phyloP scores from a whole-genome alignment of 1,139 yeast species.

The Sugiyamaella pinicola region DNA sequence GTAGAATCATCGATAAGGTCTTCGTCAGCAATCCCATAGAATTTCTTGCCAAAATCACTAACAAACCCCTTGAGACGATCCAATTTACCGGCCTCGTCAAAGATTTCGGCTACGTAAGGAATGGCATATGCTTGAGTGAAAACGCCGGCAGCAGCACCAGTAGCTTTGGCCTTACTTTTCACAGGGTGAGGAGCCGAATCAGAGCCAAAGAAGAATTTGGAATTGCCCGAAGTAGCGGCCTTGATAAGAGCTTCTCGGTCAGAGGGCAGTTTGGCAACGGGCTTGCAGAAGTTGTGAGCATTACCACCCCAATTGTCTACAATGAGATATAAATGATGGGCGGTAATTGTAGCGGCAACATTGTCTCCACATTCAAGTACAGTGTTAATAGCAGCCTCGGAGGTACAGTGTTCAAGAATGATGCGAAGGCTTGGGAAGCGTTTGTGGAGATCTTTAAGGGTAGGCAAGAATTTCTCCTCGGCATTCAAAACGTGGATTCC shows the following conservation, averaged over 20 bases:
- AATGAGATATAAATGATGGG: constrained; percentile 87
- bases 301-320: constrained; percentile 97
- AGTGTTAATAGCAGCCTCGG: constrained; percentile 80
- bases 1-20: constrained; percentile 36
- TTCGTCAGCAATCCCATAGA: constrained; percentile 58
- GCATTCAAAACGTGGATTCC: constrained; percentile 89
- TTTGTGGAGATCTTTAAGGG: constrained; percentile 69
- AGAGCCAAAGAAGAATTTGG: constrained; percentile 94
- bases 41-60: constrained; percentile 66
- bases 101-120: constrained; percentile 83
- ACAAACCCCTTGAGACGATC: constrained; percentile 74
- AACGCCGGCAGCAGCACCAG: constrained; percentile 96
- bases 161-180: constrained; percentile 69
- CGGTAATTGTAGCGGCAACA: constrained; percentile 93
- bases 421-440: constrained; percentile 88
- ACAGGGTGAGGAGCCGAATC: constrained; percentile 97
- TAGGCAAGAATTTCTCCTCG: constrained; percentile 92
- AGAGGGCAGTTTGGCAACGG: constrained; percentile 90
- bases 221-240: constrained; percentile 91
- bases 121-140: constrained; percentile 85
- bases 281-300: constrained; percentile 93
- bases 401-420: constrained; percentile 92
- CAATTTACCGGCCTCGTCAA: constrained; percentile 65
- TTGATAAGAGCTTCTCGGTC: constrained; percentile 77
- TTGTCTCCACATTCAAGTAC: constrained; percentile 68